phyloP scores from a whole-genome alignment of 2,329 filamentous ascomycete species.

The Fonsecaea nubica region DNA sequence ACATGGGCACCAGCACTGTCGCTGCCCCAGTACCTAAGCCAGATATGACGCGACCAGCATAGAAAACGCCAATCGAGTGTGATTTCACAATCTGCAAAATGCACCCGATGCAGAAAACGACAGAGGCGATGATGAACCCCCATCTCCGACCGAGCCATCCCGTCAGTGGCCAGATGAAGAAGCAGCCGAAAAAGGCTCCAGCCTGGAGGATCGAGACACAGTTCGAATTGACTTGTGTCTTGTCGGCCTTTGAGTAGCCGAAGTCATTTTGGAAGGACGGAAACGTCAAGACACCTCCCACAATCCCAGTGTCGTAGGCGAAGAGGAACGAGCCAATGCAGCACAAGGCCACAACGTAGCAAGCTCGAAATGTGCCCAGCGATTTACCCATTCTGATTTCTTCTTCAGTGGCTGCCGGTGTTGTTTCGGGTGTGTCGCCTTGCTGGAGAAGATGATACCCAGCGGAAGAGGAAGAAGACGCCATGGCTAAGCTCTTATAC shows the following conservation, averaged over 20 bases:
- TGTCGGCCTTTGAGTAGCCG: slow-evolving; percentile 48
- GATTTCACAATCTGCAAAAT: slow-evolving; percentile 56
- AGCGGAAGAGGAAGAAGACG: slow-evolving; percentile 28
- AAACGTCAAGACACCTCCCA: slow-evolving; percentile 56
- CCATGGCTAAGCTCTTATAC: slow-evolving; percentile 22
- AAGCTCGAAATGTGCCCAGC: slow-evolving; percentile 47
- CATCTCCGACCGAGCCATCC: slow-evolving; percentile 54
- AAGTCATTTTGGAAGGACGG: slow-evolving; percentile 54
- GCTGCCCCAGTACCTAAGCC: slow-evolving; percentile 59
- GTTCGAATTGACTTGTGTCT: slow-evolving; percentile 54
- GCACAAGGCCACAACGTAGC: slow-evolving; percentile 47
- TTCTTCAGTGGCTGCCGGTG: slow-evolving; percentile 15
- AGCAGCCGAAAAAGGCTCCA: slow-evolving; percentile 60
- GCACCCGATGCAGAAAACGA: slow-evolving; percentile 48
- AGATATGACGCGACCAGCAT: slow-evolving; percentile 56
- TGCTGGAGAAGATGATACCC: slow-evolving; percentile 30
- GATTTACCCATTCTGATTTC: slow-evolving; percentile 43
- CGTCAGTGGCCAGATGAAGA: slow-evolving; percentile 57
- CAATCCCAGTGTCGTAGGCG: slow-evolving; percentile 53
- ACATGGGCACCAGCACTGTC: slow-evolving; percentile 53
- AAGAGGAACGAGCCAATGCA: slow-evolving; percentile 51
- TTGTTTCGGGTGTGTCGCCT: slow-evolving; percentile 24
- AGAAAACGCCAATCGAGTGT: slow-evolving; percentile 54
- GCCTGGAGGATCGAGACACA: slow-evolving; percentile 60
- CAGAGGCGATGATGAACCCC: slow-evolving; percentile 54